Evolutionary conservation across 257 asterid species (phyloP).

Genomic region (Vinca minor): DNA sequence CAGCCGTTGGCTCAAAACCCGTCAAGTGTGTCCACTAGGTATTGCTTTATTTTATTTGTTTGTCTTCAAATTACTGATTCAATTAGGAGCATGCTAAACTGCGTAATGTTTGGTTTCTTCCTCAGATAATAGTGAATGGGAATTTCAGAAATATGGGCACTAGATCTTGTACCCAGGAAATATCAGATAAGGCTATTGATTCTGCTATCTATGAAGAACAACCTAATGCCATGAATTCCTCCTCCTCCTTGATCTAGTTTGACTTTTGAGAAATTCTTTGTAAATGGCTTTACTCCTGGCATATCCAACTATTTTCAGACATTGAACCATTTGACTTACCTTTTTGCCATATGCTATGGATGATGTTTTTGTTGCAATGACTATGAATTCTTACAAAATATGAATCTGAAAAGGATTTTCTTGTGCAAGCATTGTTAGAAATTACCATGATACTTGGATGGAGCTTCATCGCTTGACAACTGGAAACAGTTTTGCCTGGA

Average conservation of each 20-base stretch:
- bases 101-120: not conserved
- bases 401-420: not conserved
- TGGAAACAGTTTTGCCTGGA: too few species aligned
- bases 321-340: not conserved
- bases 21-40: conserved; percentile 91
- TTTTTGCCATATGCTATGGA: too few species aligned
- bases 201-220: not conserved
- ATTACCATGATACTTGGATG: too few species aligned
- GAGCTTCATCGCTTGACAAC: too few species aligned
- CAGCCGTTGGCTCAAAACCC: conserved; percentile 94
- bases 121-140: conserved; percentile 86
- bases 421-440: not conserved
- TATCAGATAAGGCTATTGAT: not conserved
- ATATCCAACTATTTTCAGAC: not conserved
- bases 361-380: too few species aligned
- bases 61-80: not conserved
- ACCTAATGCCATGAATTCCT: not conserved
- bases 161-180: conserved; percentile 15
- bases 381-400: not conserved
- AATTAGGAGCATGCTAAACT: not conserved
- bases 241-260: not conserved
- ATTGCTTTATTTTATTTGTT: conserved; percentile 15
- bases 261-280: not conserved
- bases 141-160: too few species aligned
- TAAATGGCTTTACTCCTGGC: not conserved